Evolutionary conservation across 345 rosid genomes (phyloP).

Genomic region (Corymbia maculata): DNA sequence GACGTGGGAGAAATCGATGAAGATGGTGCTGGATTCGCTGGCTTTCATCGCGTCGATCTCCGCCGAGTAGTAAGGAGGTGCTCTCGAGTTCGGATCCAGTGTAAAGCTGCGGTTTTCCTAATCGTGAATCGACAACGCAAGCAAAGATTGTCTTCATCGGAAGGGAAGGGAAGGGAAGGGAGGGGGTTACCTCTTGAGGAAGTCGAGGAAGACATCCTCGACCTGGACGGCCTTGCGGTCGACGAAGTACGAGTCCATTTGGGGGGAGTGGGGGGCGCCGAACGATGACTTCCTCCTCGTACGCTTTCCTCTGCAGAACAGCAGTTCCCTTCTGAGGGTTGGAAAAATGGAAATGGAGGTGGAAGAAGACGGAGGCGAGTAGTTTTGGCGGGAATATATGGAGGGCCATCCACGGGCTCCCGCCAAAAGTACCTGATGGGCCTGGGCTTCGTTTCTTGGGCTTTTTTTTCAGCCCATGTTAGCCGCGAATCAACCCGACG

Average conservation of each 20-base stretch:
- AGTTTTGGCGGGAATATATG: conserved; percentile 1
- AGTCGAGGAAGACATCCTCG: conserved; percentile 80
- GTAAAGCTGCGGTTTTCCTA: conserved; percentile 33
- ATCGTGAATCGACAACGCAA: neutral
- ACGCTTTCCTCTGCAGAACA: neutral
- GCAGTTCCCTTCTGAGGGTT: neutral
- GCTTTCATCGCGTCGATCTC: conserved; percentile 68
- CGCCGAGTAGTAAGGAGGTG: conserved; percentile 38
- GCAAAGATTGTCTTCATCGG: neutral
- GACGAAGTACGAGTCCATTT: conserved; percentile 29
- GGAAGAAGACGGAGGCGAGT: neutral
- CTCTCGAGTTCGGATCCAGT: conserved; percentile 39
- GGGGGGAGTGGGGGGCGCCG: neutral
- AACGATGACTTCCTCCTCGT: neutral
- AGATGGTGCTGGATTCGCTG: conserved; percentile 74
- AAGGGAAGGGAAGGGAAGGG: neutral
- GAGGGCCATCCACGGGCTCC: neutral
- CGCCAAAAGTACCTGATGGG: neutral
- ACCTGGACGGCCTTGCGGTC: conserved; percentile 83
- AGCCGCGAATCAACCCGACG: neutral
- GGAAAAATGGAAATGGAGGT: neutral
- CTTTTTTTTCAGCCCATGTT: neutral
- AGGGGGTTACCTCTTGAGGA: conserved; percentile 63
- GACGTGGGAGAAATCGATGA: conserved; percentile 82
- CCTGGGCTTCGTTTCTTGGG: neutral